phyloP scores from a whole-genome alignment of 2,329 filamentous ascomycete genomes.

The Colletotrichum phormii region DNA sequence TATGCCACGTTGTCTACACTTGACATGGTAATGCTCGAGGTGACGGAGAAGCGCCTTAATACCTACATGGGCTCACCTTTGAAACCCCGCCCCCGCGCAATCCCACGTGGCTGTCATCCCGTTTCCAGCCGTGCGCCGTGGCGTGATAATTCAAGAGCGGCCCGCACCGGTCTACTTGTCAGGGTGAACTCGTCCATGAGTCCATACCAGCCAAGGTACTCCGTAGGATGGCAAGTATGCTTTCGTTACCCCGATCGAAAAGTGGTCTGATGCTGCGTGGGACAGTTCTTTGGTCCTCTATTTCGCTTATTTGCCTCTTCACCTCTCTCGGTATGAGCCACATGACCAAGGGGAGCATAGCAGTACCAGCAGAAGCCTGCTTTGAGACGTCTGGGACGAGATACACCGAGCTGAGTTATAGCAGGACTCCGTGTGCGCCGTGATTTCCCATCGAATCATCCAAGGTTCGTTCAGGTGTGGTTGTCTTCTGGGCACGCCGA shows the following conservation, averaged over 20 bases:
- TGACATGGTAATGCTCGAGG: neutral
- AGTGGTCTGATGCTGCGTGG: neutral
- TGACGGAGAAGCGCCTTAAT: slow-evolving; percentile 1
- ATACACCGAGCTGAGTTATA: neutral
- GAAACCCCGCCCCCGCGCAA: neutral
- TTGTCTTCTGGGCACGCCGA: neutral
- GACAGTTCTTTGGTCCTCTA: neutral
- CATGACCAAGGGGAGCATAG: neutral
- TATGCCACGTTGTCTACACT: neutral
- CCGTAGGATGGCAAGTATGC: too few relatives aligned
- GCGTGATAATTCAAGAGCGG: neutral
- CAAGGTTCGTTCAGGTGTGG: neutral
- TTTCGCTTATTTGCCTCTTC: neutral
- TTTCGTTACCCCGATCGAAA: neutral
- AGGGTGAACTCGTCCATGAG: neutral
- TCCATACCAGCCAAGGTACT: neutral
- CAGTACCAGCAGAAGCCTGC: neutral
- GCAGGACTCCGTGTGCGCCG: neutral
- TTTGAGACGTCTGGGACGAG: neutral
- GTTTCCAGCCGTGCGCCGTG: slow-evolving; percentile 1
- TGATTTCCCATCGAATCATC: slow-evolving; percentile 1
- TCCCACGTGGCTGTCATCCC: neutral
- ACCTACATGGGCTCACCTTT: neutral
- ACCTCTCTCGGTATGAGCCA: neutral
- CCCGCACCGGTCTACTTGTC: neutral